Conservation (phyloP, 2,329 filamentous ascomycete species). For the Fusarium sp. region DNA sequence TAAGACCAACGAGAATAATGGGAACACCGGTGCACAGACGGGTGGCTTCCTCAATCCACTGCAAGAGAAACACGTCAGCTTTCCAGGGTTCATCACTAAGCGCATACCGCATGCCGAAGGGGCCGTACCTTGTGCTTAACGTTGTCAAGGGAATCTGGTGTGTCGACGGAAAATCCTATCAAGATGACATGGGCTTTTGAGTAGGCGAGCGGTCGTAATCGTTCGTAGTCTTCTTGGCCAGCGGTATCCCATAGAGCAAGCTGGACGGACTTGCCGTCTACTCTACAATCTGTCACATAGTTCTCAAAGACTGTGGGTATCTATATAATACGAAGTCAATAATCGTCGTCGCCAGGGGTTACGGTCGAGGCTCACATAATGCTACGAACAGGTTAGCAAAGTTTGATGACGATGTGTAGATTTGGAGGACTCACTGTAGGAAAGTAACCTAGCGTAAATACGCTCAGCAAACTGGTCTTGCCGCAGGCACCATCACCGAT, state of each 20-base stretch:
- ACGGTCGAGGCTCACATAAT: slow-evolving; percentile 61
- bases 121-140: slow-evolving; percentile 89
- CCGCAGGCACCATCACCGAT: slow-evolving; percentile 98
- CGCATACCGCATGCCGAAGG: slow-evolving; percentile 1
- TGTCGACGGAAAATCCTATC: slow-evolving; percentile 95
- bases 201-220: slow-evolving; percentile 92
- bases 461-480: slow-evolving; percentile 96
- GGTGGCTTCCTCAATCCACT: slow-evolving; percentile 97
- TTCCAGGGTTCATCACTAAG: slow-evolving; percentile 3
- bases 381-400: slow-evolving; percentile 54
- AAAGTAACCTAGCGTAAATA: slow-evolving; percentile 98
- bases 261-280: slow-evolving; percentile 98
- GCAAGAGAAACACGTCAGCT: slow-evolving; percentile 38
- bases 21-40: slow-evolving; percentile 92
- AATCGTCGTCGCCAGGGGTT: slow-evolving; percentile 13
- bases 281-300: slow-evolving; percentile 98
- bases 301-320: slow-evolving; percentile 99
- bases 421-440: slow-evolving; percentile 78
- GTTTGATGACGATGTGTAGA: slow-evolving; percentile 13
- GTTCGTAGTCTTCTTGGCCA: slow-evolving; percentile 98
- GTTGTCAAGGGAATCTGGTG: slow-evolving; percentile 95
- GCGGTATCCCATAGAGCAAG: slow-evolving; percentile 99
- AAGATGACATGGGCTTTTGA: slow-evolving; percentile 97
- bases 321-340: slow-evolving; percentile 49
- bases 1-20: slow-evolving; percentile 94